phyloP scores from a whole-genome alignment of 352 stramenopile species.

The Phytophthora cryptogea region DNA sequence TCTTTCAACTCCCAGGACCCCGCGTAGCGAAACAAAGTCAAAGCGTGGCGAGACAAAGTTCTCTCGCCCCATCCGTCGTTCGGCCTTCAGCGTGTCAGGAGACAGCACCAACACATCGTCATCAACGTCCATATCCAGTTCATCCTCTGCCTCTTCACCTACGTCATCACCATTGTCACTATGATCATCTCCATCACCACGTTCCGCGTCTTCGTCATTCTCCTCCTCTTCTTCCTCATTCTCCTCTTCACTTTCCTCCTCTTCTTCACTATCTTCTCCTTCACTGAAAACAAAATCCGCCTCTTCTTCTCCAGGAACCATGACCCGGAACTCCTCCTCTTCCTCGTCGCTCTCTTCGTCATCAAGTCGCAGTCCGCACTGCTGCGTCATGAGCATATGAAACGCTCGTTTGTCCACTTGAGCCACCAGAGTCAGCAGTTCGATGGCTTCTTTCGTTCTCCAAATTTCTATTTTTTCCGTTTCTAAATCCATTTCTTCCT shows the following conservation, averaged over 20 bases:
- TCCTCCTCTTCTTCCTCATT: neutral
- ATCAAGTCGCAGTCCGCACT: conserved; percentile 12
- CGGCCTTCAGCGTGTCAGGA: conserved; percentile 5
- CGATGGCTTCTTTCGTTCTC: conserved; percentile 16
- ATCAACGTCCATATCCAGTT: neutral
- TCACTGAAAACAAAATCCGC: conserved; percentile 9
- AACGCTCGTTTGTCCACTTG: conserved; percentile 18
- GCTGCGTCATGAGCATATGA: conserved; percentile 19
- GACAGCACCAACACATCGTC: conserved; percentile 14
- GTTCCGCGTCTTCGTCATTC: neutral
- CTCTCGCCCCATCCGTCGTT: conserved; percentile 1
- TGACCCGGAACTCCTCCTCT: conserved; percentile 12
- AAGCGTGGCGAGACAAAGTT: conserved; percentile 13
- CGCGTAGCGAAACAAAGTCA: conserved; percentile 12
- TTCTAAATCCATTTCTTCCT: conserved; percentile 8
- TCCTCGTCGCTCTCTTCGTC: conserved; percentile 18
- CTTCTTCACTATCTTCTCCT: conserved; percentile 9
- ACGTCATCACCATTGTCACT: neutral
- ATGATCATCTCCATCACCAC: neutral
- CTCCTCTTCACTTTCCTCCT: conserved; percentile 3
- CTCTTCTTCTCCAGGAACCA: conserved; percentile 5
- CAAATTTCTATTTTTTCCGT: conserved; percentile 6
- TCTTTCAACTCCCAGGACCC: neutral
- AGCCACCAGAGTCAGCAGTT: conserved; percentile 18
- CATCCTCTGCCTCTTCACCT: conserved; percentile 2